A percentile compares a stretch with the other conserved stretches of the same genome.
Conservation (phyloP, 2,329 filamentous ascomycete species). For the Xylariales sp. region DNA sequence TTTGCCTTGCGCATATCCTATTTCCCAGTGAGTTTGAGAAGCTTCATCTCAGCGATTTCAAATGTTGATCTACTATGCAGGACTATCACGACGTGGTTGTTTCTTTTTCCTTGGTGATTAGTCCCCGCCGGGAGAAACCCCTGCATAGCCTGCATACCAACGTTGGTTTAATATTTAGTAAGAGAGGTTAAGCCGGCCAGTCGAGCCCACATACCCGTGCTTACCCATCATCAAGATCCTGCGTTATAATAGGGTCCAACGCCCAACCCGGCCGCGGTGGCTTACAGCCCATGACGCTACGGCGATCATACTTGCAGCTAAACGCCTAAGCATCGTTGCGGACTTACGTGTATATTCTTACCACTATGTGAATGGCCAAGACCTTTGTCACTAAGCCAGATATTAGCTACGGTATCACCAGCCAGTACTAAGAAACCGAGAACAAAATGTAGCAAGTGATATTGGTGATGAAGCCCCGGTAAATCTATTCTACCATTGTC, state of each 20-base stretch:
- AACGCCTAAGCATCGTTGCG: too few species aligned
- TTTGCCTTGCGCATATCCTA: not conserved
- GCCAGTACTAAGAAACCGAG: not conserved
- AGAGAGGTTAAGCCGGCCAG: slow-evolving; percentile 5
- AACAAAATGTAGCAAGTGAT: not conserved
- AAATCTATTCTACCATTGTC: slow-evolving; percentile 19
- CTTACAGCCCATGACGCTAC: slow-evolving; percentile 7
- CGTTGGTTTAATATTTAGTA: not conserved
- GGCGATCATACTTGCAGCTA: slow-evolving; percentile 21
- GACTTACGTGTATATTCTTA: not conserved
- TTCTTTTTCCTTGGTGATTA: slow-evolving; percentile 21
- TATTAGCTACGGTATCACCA: not conserved
- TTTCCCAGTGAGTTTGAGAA: not conserved
- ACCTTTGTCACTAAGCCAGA: not conserved
- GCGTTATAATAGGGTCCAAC: slow-evolving; percentile 1
- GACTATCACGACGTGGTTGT: slow-evolving; percentile 9
- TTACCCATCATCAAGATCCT: slow-evolving; percentile 1
- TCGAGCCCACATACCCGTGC: not conserved
- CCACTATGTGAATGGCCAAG: not conserved
- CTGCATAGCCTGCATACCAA: slow-evolving; percentile 10
- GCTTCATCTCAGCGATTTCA: slow-evolving; percentile 18
- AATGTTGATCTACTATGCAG: slow-evolving; percentile 16
- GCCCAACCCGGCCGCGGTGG: slow-evolving; percentile 3
- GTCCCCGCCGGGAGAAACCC: slow-evolving; percentile 5
- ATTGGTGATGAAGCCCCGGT: slow-evolving; percentile 14